A percentile compares a stretch with the other conserved stretches of the same genome.
phyloP scores from a whole-genome alignment of 108 stramenopile genomes.

The Cylindrotheca fusiformis region DNA sequence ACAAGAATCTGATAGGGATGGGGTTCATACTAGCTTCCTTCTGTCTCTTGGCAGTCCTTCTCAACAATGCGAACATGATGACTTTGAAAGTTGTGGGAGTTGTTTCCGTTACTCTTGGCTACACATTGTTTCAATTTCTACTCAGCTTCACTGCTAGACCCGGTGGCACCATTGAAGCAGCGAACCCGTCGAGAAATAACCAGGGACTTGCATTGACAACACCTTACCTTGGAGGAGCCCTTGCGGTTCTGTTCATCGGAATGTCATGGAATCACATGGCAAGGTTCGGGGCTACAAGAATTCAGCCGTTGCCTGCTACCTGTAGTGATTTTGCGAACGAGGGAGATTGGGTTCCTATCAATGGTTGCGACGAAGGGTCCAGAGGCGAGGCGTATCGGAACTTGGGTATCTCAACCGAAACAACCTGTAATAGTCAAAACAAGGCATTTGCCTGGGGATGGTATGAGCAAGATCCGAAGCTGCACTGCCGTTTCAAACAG shows the following conservation, averaged over 20 bases:
- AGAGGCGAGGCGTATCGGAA: slow-evolving; percentile 66
- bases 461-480: slow-evolving; percentile 41
- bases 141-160: slow-evolving; percentile 29
- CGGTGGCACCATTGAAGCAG: background rate
- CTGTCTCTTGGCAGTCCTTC: slow-evolving; percentile 40
- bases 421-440: slow-evolving; percentile 51
- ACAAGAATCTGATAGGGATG: slow-evolving; percentile 46
- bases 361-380: slow-evolving; percentile 76
- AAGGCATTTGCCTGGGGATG: slow-evolving; percentile 65
- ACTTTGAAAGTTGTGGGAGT: slow-evolving; percentile 25
- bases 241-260: slow-evolving; percentile 48
- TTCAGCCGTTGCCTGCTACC: slow-evolving; percentile 48
- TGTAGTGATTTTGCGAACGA: slow-evolving; percentile 63
- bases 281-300: slow-evolving; percentile 46
- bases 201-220: slow-evolving; percentile 4
- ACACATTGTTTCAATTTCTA: slow-evolving; percentile 47
- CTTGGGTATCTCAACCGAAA: slow-evolving; percentile 46
- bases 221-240: slow-evolving; percentile 36
- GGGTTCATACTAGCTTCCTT: slow-evolving; percentile 33
- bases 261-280: slow-evolving; percentile 64
- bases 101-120: slow-evolving; percentile 47
- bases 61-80: slow-evolving; percentile 37
- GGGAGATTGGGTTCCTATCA: slow-evolving; percentile 71
- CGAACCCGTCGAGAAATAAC: background rate
- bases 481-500: slow-evolving; percentile 70